Evolutionary conservation across 345 rosid genomes (phyloP).

Genomic region (Brassica rapa): DNA sequence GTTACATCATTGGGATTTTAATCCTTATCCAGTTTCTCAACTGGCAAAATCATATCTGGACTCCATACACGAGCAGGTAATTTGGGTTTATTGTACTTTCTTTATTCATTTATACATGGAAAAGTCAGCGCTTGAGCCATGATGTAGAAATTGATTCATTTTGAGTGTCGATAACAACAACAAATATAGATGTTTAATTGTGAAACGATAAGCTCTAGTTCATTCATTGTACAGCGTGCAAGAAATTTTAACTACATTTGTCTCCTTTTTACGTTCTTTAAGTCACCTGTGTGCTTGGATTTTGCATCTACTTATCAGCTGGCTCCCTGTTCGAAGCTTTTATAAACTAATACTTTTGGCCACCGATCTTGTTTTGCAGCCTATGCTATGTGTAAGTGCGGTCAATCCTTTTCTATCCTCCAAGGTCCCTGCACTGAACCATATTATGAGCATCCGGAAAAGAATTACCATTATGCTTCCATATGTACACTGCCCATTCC

Average conservation of each 20-base stretch:
- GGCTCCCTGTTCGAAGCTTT: conserved; percentile 1
- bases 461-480: conserved; percentile 79
- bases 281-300: conserved; percentile 7
- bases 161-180: not conserved
- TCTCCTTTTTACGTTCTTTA: not conserved
- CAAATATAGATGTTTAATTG: not conserved
- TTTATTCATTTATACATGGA: not conserved
- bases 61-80: conserved; percentile 91
- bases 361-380: conserved; percentile 55
- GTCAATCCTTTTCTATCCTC: conserved; percentile 89
- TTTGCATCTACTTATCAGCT: not conserved
- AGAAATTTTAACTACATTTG: not conserved
- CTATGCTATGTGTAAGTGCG: conserved; percentile 95
- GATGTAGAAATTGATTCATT: not conserved
- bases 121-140: not conserved
- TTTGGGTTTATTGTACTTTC: conserved; percentile 5
- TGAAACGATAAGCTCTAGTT: conserved; percentile 17
- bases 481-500: conserved; percentile 89
- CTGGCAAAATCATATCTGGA: conserved; percentile 92
- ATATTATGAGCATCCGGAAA: conserved; percentile 68
- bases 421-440: conserved; percentile 87
- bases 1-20: conserved; percentile 92
- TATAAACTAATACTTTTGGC: conserved; percentile 1
- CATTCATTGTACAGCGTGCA: conserved; percentile 1
- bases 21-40: conserved; percentile 74